Percentiles rank a stretch among this genome's conserved stretches.
Evolutionary conservation across 371 early-diverging fungal species (phyloP).

Genomic region (Umbelopsis sp.): DNA sequence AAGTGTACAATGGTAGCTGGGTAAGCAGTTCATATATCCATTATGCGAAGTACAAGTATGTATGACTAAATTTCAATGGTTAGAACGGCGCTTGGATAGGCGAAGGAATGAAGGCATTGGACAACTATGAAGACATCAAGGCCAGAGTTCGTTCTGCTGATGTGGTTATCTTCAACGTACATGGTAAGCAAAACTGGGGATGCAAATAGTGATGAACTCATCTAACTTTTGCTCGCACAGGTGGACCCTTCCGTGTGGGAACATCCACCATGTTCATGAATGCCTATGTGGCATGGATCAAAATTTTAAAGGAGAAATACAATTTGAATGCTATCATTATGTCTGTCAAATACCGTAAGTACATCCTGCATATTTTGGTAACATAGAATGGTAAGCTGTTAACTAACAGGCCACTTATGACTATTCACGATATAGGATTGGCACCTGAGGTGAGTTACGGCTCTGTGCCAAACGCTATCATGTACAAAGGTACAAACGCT

Average conservation of each 20-base stretch:
- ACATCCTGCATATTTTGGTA: background rate
- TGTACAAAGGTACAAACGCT: background rate
- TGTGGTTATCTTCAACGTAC: conserved; percentile 46
- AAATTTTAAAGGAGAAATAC: conserved; percentile 47
- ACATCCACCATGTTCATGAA: conserved; percentile 47
- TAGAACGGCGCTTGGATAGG: conserved; percentile 35
- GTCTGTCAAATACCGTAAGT: conserved; percentile 57
- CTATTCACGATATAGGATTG: conserved; percentile 28
- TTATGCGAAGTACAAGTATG: too few species aligned
- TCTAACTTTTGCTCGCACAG: conserved; percentile 5
- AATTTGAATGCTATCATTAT: conserved; percentile 55
- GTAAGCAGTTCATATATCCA: background rate
- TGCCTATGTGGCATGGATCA: conserved; percentile 49
- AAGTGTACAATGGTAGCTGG: conserved; percentile 21
- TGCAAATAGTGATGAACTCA: background rate
- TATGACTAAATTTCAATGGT: too few species aligned
- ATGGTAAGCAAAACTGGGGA: conserved; percentile 23
- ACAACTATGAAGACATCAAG: conserved; percentile 27
- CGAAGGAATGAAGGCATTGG: conserved; percentile 22
- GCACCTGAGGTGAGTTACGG: conserved; percentile 26
- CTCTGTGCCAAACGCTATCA: background rate
- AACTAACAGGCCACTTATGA: too few species aligned
- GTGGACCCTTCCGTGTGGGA: conserved; percentile 49
- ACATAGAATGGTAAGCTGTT: background rate
- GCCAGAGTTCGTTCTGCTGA: conserved; percentile 32